Evolutionary conservation across 306 rosid species (phyloP).

Genomic region (Vigna trinervia): DNA sequence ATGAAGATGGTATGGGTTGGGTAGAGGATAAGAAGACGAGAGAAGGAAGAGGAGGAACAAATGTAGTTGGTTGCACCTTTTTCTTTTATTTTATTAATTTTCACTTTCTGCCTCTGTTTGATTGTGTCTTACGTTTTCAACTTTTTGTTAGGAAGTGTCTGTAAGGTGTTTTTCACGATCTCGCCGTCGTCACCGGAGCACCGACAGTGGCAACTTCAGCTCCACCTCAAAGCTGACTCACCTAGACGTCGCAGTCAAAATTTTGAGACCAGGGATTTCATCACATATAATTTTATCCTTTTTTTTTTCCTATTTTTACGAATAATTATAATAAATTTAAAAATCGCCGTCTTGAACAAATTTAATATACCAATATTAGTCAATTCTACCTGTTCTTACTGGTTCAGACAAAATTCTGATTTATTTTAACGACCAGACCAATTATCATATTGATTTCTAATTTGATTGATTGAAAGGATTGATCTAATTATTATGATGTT

Average conservation of each 20-base stretch:
- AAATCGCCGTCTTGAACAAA: too few species aligned
- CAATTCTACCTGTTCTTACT: too few species aligned
- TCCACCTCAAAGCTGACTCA: background rate
- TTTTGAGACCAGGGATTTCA: background rate
- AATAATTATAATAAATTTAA: too few species aligned
- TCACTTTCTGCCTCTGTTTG: background rate
- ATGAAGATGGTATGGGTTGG: constrained; percentile 43
- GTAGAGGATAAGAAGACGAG: constrained; percentile 53
- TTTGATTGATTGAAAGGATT: too few species aligned
- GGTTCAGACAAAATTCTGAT: too few species aligned
- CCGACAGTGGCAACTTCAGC: background rate
- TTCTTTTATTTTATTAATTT: background rate
- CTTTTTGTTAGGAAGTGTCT: background rate
- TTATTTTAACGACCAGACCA: too few species aligned
- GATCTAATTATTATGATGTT: too few species aligned
- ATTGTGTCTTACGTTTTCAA: constrained; percentile 56
- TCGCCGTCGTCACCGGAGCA: constrained; percentile 17
- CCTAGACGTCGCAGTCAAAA: background rate
- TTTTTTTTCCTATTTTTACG: too few species aligned
- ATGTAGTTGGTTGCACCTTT: constrained; percentile 6
- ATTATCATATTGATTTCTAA: too few species aligned
- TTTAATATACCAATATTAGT: too few species aligned
- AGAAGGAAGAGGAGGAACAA: constrained; percentile 33
- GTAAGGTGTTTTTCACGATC: background rate
- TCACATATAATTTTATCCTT: too few species aligned